Conservation (phyloP, 768 basidiomycete genomes). For the Termitomyces sp. region DNA sequence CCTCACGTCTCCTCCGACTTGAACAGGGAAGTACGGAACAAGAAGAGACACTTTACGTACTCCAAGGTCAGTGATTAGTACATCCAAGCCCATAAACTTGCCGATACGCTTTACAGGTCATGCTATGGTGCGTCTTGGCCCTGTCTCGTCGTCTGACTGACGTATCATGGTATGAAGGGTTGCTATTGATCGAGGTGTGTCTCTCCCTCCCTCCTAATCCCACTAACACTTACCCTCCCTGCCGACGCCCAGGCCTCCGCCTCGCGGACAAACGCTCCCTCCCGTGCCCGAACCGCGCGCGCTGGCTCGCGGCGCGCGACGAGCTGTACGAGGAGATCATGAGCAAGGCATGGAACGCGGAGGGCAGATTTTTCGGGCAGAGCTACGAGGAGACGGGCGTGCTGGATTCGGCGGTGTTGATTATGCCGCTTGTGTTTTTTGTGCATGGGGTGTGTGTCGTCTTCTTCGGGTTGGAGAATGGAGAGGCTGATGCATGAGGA, state of each 20-base stretch:
- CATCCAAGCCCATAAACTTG: not conserved
- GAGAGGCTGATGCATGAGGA: conserved; percentile 11
- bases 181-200: conserved; percentile 81
- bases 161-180: conserved; percentile 53
- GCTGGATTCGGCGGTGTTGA: conserved; percentile 84
- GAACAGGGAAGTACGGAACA: conserved; percentile 83
- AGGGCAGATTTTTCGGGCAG: conserved; percentile 73
- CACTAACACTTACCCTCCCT: not conserved
- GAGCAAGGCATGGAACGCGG: conserved; percentile 80
- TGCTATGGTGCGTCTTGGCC: conserved; percentile 71
- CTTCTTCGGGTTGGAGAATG: not conserved
- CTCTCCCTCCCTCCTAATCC: not conserved
- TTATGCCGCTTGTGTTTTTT: conserved; percentile 94
- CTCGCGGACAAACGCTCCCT: conserved; percentile 94
- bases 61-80: conserved; percentile 63
- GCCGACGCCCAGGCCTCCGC: conserved; percentile 54
- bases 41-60: conserved; percentile 84
- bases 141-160: not conserved
- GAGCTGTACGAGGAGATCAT: conserved; percentile 91
- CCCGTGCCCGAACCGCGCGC: conserved; percentile 69
- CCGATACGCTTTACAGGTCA: conserved; percentile 52
- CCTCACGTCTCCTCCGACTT: too few species aligned
- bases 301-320: conserved; percentile 79
- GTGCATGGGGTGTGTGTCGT: conserved; percentile 54
- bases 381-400: conserved; percentile 84